These are phyloP conservation scores for Dissophora globulifera DNA, from an alignment of 192 early-diverging fungal species.

Conservation along the genomic window DNA sequence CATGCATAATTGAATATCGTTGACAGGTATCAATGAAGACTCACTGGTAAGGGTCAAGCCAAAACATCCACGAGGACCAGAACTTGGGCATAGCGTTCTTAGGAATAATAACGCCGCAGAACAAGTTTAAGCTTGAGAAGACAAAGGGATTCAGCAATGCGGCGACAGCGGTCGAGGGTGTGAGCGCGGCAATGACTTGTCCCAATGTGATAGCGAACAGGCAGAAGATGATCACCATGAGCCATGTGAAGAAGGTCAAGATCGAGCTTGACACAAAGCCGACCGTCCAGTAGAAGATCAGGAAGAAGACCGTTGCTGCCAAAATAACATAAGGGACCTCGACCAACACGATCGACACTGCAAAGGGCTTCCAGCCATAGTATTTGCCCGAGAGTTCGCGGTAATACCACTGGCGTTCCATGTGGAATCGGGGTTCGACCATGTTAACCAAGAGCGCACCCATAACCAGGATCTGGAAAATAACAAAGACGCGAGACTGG, in stretches of 20 bases:
- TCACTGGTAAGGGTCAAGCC: constrained; percentile 73
- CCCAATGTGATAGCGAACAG: constrained; percentile 77
- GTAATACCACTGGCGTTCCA: constrained; percentile 73
- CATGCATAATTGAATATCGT: too few species aligned
- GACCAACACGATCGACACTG: constrained; percentile 67
- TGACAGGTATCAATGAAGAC: constrained; percentile 72
- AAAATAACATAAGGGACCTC: constrained; percentile 78
- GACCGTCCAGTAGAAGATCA: constrained; percentile 82
- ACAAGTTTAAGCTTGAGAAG: constrained; percentile 73
- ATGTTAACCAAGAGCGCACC: constrained; percentile 77
- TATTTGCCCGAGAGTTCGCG: constrained; percentile 75
- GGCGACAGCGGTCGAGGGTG: constrained; percentile 67
- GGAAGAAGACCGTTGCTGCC: constrained; percentile 71
- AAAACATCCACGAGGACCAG: constrained; percentile 79
- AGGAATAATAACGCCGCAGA: constrained; percentile 76
- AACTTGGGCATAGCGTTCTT: constrained; percentile 70
- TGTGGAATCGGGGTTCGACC: constrained; percentile 72
- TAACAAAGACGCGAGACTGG: constrained; percentile 75
- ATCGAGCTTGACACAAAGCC: constrained; percentile 63
- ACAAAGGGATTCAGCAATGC: constrained; percentile 75
- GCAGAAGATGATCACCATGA: constrained; percentile 67
- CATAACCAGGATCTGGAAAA: constrained; percentile 76
- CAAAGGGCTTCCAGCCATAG: constrained; percentile 76
- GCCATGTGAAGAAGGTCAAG: constrained; percentile 71
- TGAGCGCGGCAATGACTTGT: constrained; percentile 74